Base-by-base conservation (phyloP, 129 eudicot genomes). In the Rutidosis leptorrhynchoides region DNA sequence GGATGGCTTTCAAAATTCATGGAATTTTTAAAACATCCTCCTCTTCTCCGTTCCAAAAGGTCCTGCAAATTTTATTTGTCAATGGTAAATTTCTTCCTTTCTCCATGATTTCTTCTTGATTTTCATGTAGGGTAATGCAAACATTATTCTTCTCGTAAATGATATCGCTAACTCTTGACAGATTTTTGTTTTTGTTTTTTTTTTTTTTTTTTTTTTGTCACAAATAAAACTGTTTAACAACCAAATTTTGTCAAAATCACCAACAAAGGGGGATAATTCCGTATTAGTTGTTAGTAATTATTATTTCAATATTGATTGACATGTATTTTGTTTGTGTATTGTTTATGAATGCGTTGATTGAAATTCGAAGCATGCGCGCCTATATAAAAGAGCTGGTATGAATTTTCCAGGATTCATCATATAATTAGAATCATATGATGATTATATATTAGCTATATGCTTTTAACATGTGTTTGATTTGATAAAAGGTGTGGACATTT, bases 401-500 rank as follows among this genome's bases (percentile, higher is more conserved):
- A 74, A 25, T 23, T 37, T 46, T 75, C 17, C 53, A 65, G 17
- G 43, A n/a, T 75, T 75, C 49, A 19, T 26, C 30, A 15, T 58
- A 23, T 49, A 19, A 17, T 37, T 69, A 24, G 56, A 12, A 26
- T 17, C 24, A 32, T 45, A 7, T 54, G 2, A 46, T 15, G 4
- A 5, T 25, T 15, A 49, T 21, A 0, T 15, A 22, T 43, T 7
- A 15, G 33, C 25, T 17, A 7, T 49, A 19, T 28, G 24, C 12
- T 67, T 67, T 68, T 77, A 51, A 57, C n/a, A 9, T 58, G 20
- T 9, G 19, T 67, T 25, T 25, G 45, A 10, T 67, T 25, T 25
- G 45, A 10, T 30, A 42, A 71, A 72, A 80, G 79, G 84, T 81
- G 85, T 62, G 82, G 91, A 82, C 74, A 80, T 83, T 76, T 35